Base-by-base conservation (phyloP, 1,284 basidiomycete genomes). In the Moesziomyces parantarcticus region DNA sequence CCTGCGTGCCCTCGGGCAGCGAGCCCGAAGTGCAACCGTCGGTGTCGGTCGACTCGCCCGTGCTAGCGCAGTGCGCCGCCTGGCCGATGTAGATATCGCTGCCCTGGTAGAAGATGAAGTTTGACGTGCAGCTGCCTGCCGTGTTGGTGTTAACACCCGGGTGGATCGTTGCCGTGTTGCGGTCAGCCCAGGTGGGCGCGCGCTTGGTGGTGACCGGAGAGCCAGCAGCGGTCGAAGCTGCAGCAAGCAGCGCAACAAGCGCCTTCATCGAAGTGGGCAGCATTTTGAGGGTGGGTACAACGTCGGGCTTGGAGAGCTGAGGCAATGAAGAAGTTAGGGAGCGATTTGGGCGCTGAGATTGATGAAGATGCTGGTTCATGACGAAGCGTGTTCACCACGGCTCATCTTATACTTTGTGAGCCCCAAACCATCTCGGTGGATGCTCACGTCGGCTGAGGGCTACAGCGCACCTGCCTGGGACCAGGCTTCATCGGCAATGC, bases 81-180 rank as follows among this genome's bases (percentile, higher is more conserved):
- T 77, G 75, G 6, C 75, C 75, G 20, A 77, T 53, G 56, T 68
- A 77, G 43, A 77, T 58, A 29, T 73, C 53, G 47, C 48, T 43
- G 47, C 73, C 72, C 13, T 67, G 52, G 58, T 68, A 69, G 49
- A 47, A 76, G 58, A 77, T 53, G 36, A 75, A 77, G 60, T 77
- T 77, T 34, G 72, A 67, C 0, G 75, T 77, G 55, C 75, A 77
- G 44, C 58, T 57, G 20, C 73, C 75, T 11, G 62, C 58, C 10
- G 75, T 77, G 52, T 76, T 59, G 43, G 75, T 73, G 57, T 77
- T 76, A 50, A 77, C 75, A 42, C 75, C 75, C 5, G 75, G 75
- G 50, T 75, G 69, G 41, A 77, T 69, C 13, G 74, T 73, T 9
- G 74, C 73, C 6, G 52, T 58, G 26, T 21, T 44, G 20, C 18